These are phyloP conservation scores for Cercospora zeina DNA, from an alignment of 2,329 filamentous ascomycete species.

Conservation along the genomic window DNA sequence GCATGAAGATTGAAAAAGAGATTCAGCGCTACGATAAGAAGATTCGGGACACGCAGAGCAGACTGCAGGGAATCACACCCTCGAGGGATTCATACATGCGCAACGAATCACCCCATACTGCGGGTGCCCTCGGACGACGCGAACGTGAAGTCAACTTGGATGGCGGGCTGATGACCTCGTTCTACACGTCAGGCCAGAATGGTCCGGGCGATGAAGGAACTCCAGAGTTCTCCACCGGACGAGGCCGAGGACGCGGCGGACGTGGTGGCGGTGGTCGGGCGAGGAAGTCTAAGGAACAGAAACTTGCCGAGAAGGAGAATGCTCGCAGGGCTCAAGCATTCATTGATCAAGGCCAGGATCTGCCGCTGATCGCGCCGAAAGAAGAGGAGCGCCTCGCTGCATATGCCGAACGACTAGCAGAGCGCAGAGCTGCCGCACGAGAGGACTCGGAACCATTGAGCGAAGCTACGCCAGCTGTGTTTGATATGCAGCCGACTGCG, in stretches of 20 bases:
- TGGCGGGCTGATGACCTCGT: conserved; percentile 80
- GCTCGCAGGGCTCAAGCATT: conserved; percentile 87
- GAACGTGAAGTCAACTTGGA: conserved; percentile 70
- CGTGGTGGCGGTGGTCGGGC: conserved; percentile 58
- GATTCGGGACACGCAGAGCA: conserved; percentile 83
- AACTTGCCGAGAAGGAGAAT: conserved; percentile 68
- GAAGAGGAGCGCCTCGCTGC: conserved; percentile 56
- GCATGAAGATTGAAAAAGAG: conserved; percentile 75
- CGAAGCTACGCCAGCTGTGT: conserved; percentile 52
- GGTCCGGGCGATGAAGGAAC: conserved; percentile 33
- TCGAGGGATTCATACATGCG: conserved; percentile 65
- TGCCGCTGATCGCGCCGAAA: conserved; percentile 61
- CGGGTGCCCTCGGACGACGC: conserved; percentile 33
- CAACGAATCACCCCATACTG: conserved; percentile 59
- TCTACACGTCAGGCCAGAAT: conserved; percentile 54
- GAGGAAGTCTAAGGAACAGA: conserved; percentile 82
- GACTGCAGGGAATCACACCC: conserved; percentile 77
- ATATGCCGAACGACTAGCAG: conserved; percentile 27
- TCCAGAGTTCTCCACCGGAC: conserved; percentile 32
- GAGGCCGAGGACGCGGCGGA: conserved; percentile 49
- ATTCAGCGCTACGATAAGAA: conserved; percentile 91
- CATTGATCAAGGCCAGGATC: conserved; percentile 73
- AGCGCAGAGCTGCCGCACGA: conserved; percentile 32
- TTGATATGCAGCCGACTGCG: conserved; percentile 37
- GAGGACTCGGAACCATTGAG: conserved; percentile 53